Conservation (phyloP, 768 basidiomycete genomes). For the Podaxis pistillaris region DNA sequence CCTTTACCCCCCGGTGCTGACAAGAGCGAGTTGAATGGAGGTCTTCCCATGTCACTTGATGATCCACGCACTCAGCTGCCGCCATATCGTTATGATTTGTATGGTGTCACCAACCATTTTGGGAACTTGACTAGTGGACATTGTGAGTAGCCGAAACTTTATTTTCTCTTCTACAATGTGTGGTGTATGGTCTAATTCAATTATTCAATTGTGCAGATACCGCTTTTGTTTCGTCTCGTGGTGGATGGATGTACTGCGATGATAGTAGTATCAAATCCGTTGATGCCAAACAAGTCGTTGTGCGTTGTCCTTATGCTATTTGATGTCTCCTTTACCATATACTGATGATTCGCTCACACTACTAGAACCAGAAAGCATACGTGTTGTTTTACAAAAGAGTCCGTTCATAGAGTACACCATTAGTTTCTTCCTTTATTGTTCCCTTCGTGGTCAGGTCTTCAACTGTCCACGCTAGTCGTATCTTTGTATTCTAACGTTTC, state of each 20-base stretch:
- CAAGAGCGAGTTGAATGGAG: constrained; percentile 45
- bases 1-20: constrained; percentile 67
- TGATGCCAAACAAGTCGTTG: constrained; percentile 80
- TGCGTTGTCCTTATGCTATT: constrained; percentile 36
- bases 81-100: constrained; percentile 91
- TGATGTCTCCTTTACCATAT: background rate
- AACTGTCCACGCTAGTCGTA: constrained; percentile 15
- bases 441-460: constrained; percentile 9
- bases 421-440: background rate
- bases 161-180: constrained; percentile 15
- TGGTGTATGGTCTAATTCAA: background rate
- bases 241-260: constrained; percentile 92
- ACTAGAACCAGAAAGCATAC: constrained; percentile 62
- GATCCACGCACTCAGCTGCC: constrained; percentile 84
- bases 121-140: constrained; percentile 94
- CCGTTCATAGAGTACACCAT: constrained; percentile 39
- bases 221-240: constrained; percentile 82
- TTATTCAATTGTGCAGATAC: constrained; percentile 60
- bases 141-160: constrained; percentile 54
- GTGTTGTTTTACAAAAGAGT: constrained; percentile 80
- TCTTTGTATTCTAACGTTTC: constrained; percentile 31
- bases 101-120: constrained; percentile 94
- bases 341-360: constrained; percentile 11
- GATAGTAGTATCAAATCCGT: constrained; percentile 82
- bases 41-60: constrained; percentile 43